Percentiles rank a stretch among this genome's conserved stretches.
Conservation (phyloP, 495 filamentous ascomycete genomes). For the Viridothelium virens region DNA sequence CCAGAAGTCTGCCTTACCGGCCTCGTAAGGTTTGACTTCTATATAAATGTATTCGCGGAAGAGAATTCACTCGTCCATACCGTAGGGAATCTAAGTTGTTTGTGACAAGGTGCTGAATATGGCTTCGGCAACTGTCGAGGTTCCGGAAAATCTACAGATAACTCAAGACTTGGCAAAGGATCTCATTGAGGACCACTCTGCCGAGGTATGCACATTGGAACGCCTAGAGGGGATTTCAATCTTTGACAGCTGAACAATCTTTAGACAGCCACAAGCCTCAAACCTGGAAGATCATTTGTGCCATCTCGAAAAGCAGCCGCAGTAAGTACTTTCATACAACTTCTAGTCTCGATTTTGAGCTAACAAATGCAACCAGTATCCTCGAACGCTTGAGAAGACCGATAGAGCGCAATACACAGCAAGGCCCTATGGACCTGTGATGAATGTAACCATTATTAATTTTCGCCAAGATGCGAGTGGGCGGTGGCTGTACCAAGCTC, state of each 20-base stretch:
- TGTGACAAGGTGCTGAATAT: neutral
- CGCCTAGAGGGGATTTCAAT: neutral
- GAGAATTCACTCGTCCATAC: neutral
- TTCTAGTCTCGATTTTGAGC: neutral
- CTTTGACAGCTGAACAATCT: constrained; percentile 7
- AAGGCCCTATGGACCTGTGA: constrained; percentile 5
- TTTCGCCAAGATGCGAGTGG: neutral
- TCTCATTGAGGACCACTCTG: neutral
- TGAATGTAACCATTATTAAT: constrained; percentile 4
- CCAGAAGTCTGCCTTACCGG: neutral
- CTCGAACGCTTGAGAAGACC: neutral
- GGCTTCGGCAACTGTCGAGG: neutral
- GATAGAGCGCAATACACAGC: constrained; percentile 7
- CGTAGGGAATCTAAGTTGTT: neutral
- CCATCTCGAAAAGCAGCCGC: neutral
- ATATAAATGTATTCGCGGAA: constrained; percentile 1
- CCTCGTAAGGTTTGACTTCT: constrained; percentile 1
- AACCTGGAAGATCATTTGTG: constrained; percentile 4
- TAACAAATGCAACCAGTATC: constrained; percentile 8
- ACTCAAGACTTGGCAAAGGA: neutral
- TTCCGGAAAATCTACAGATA: neutral
- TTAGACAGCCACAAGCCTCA: constrained; percentile 3
- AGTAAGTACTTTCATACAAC: constrained; percentile 6
- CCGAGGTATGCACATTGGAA: constrained; percentile 8
- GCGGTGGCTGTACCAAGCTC: constrained; percentile 7